Base-by-base conservation (phyloP, 768 basidiomycete species). In the Cubamyces lactineus region DNA sequence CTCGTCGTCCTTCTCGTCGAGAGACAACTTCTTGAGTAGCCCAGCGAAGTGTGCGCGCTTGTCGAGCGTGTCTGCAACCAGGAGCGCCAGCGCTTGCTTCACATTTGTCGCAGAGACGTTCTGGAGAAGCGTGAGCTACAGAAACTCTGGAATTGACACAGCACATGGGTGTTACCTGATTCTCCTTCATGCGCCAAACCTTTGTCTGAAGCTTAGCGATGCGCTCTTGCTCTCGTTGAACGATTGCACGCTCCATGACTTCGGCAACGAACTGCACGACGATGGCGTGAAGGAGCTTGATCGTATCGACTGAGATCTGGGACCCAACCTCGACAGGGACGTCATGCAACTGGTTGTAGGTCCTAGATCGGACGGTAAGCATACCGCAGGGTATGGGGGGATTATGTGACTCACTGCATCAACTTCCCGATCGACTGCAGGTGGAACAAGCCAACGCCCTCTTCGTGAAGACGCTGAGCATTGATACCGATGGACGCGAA, bases 211-310 rank as follows among this genome's bases (percentile, higher is more conserved):
- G 75, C 73, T 89, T 90, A 68, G 87, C 69, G 34, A 75, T 72
- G 55, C 77, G 71, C 66, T 89, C 88, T 59, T 86, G 82, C 66
- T 88, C 86, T 43, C 83, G 82, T 40, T 80, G 75, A 7, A 82
- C 75, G 45, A 89, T 79, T 21, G 81, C 76, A 38, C 77, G 79
- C 57, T 83, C 80, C 2, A 87, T 73, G 0, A 85, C 55, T 40
- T 82, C 78, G 8, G 79, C 78, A 16, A 81, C 76, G 65, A 89
- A 91, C 34, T 79, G 76, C 9, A 79, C 75, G 21, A 85, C 67
- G 30, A 81, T 76, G 11, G 70, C 75, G 19, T 76, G 75, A 40
- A 91, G 64, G 15, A 83, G 65, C 28, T 69, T 77, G 30, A 91
- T 71, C 12, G 82, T 78, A 8, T 79, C 74, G 0, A 77, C 75